These are phyloP conservation scores for Ogataea glucozyma DNA, from an alignment of 805 yeast genomes.

Conservation along the genomic window DNA sequence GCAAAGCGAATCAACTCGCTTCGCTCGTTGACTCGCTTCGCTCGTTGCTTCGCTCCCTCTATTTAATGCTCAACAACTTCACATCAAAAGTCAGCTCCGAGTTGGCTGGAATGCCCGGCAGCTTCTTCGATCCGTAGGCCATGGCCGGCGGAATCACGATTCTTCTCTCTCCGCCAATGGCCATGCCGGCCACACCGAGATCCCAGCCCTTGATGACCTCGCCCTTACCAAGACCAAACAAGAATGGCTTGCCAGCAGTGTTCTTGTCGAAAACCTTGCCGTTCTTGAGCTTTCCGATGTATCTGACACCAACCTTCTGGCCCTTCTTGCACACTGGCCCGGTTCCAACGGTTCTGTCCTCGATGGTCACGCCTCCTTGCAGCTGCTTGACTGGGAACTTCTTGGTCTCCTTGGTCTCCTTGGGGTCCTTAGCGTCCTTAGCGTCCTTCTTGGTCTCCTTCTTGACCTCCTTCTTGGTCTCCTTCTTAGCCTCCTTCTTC, in stretches of 20 bases:
- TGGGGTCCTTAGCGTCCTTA: conserved; percentile 30
- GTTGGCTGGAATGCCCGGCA: conserved; percentile 98
- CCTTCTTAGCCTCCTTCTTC: conserved; percentile 30
- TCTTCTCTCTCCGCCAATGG: conserved; percentile 98
- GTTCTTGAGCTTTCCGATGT: conserved; percentile 95
- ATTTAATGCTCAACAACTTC: conserved; percentile 87
- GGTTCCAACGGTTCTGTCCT: conserved; percentile 87
- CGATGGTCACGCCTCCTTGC: conserved; percentile 90
- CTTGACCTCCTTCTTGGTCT: conserved; percentile 31
- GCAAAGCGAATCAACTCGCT: too few species aligned
- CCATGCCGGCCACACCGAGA: conserved; percentile 97
- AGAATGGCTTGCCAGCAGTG: conserved; percentile 95
- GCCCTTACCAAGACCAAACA: conserved; percentile 89
- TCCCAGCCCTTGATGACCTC: conserved; percentile 99
- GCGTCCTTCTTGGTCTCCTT: conserved; percentile 32
- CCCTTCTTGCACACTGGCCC: conserved; percentile 90
- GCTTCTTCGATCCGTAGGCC: conserved; percentile 92
- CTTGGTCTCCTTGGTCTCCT: conserved; percentile 36
- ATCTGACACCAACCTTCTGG: conserved; percentile 91
- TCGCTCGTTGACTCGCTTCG: background rate
- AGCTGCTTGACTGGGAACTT: conserved; percentile 74
- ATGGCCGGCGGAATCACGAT: conserved; percentile 92
- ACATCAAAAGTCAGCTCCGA: conserved; percentile 95
- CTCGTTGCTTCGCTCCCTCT: conserved; percentile 23
- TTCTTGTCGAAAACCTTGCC: conserved; percentile 97